Base-by-base conservation (phyloP, 495 filamentous ascomycete species). In the Terfezia boudieri region DNA sequence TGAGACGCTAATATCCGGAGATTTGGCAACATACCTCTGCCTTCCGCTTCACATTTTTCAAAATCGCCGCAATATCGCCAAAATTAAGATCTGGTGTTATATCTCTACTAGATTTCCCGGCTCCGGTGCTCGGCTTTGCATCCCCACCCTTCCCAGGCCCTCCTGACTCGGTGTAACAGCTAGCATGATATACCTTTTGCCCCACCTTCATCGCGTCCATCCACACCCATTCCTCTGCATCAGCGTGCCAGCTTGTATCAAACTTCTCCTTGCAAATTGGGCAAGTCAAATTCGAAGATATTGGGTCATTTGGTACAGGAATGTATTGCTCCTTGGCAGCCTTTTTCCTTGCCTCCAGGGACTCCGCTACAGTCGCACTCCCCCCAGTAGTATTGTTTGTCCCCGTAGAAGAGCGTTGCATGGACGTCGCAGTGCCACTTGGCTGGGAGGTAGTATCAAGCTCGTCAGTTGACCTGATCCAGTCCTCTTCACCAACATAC, bases 251-350 rank as follows among this genome's bases (percentile, higher is more conserved):
- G 37, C 73, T 72, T 57, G 78, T 87, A 67, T 90, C 81, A 55
- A 96, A 94, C 59, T 82, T 81, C 68, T 98, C 90, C 66, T 94
- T 87, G 66, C 90, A 96, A 59, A 98, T 90, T 36, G 86, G 84
- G 60, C 90, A 98, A 4, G 82, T 74, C 26, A 73, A 77, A 58
- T 80, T 83, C 16, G 79, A 76, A 36, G 82, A 68, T 4, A 73
- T 71, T 22, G 81, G 76, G 60, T 88, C 83, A 52, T 83, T 81
- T 1, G 88, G 90, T 8, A 87, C 88, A 9, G 78, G 76, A 26
- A 98, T 79, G 66, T 81, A 94, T 62, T 80, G 76, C 56, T 79
- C 70, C 58, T 82, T 76, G 2, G 80, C 74, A n/a, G 74, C 73
- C 58, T 75, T 74, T 23, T 59, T 60, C 20, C 70, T 55, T 37